Conservation (phyloP, 495 filamentous ascomycete genomes). For the Tuber indicum region DNA sequence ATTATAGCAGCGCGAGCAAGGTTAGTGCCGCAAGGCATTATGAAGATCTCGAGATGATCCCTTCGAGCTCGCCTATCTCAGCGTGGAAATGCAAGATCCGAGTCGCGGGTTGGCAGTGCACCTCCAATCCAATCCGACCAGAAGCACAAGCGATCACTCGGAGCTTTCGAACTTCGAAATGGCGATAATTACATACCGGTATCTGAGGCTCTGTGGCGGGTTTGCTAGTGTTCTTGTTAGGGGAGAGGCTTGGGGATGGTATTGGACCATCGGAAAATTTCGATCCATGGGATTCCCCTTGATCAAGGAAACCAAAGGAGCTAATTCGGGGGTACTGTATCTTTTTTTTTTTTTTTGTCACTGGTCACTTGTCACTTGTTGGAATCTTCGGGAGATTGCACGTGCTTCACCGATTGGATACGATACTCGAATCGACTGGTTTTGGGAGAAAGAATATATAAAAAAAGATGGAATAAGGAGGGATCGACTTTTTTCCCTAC, state of each 20-base stretch:
- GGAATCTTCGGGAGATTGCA: background rate
- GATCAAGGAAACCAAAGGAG: background rate
- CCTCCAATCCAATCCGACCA: constrained; percentile 1
- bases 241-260: background rate
- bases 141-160: constrained; percentile 2
- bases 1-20: background rate
- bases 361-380: background rate
- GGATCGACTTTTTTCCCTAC: background rate
- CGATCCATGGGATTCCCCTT: background rate
- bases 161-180: background rate
- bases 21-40: background rate
- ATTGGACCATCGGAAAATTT: background rate
- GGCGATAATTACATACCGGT: background rate
- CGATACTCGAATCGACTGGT: background rate
- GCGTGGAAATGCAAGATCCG: background rate
- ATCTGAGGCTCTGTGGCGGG: background rate
- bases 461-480: background rate
- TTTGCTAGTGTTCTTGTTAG: background rate
- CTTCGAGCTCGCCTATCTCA: background rate
- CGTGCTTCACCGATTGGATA: background rate
- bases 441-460: background rate
- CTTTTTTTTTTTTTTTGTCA: background rate
- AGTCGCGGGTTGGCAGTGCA: background rate
- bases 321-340: background rate
- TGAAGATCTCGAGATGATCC: background rate